Evolutionary conservation across 2,329 filamentous ascomycete genomes (phyloP), one percentile per base, ranked within the genome.

Genomic region (Paecilomyces formosus): DNA sequence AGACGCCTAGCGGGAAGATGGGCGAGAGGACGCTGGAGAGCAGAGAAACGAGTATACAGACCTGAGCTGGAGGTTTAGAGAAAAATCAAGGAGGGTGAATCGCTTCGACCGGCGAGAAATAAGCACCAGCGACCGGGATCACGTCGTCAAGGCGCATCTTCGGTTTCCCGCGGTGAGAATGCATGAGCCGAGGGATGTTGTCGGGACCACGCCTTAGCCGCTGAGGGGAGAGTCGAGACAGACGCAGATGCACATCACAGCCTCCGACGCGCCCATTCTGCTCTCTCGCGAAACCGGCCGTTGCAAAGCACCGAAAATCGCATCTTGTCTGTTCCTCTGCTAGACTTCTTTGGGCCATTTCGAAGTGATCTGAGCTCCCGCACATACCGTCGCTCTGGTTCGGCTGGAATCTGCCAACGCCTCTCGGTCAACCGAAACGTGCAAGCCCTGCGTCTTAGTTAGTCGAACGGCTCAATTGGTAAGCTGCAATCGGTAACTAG

Each of bases 1-100:
- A 39, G 57, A 22, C 56, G 49, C 39, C 15, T 11, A 30, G 55
- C 54, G 30, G 15, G 33, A 7, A 9, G 18, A 62, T 60, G 24
- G 24, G 65, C 64, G 63, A 66, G 49, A 52, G 49, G 11, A 52
- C 49, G 18, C 49, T 22, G 49, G 49, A 52, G 50, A 15, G 22
- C 18, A 9, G 7, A 52, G 28, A 28, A 13, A 13, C 22, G 21
- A 28, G 50, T 52, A 15, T 15, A 28, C 22, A 45, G 39, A 52
- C 50, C 2, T 26, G 50, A 52, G 3, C 21, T 24, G 50, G 22
- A 24, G 50, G 18, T 28, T 28, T n/a, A 22, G 13, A 52, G 24
- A 28, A 28, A 31, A 22, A 52, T 52, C 8, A 52, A 52, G 22
- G 24, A 52, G n/a, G 39, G 12, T 28, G 22, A 52, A 28, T 28